Conservation (phyloP, 2,329 filamentous ascomycete species). For the Metarhizium humberi region DNA sequence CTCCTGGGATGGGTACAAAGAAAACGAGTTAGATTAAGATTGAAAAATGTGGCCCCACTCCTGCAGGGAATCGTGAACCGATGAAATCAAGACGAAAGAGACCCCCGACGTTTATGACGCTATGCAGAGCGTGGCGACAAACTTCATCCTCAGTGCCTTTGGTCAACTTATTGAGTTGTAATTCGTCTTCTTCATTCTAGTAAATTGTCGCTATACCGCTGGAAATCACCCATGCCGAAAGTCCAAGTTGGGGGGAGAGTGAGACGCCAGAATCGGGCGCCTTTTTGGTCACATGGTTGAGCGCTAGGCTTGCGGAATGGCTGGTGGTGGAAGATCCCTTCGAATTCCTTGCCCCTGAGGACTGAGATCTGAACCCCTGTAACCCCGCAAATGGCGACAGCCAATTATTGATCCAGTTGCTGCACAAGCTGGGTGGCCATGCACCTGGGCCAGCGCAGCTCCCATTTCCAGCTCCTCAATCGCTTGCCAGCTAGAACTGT, state of each 20-base stretch:
- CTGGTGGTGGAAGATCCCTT: not conserved
- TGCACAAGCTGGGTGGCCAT: not conserved
- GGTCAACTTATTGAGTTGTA: not conserved
- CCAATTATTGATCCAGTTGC: constrained; percentile 2
- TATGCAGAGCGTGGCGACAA: no score
- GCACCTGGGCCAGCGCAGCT: not conserved
- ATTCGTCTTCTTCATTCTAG: not conserved
- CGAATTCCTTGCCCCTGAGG: not conserved
- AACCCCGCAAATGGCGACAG: constrained; percentile 7
- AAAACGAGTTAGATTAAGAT: not conserved
- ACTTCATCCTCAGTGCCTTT: no score
- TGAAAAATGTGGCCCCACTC: not conserved
- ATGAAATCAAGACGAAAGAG: not conserved
- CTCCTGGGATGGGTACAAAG: not conserved
- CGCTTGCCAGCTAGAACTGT: not conserved
- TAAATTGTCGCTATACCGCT: no score
- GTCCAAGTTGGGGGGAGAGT: no score
- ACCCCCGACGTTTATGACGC: not conserved
- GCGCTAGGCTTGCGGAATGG: not conserved
- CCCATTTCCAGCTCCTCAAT: not conserved
- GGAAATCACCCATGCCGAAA: no score
- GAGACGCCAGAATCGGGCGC: not conserved
- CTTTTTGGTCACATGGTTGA: not conserved
- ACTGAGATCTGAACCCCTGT: constrained; percentile 4
- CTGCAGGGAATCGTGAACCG: not conserved